A percentile compares a stretch with the other conserved stretches of the same genome.
phyloP scores from a whole-genome alignment of 108 stramenopile species.

The Schizochytrium sp. region DNA sequence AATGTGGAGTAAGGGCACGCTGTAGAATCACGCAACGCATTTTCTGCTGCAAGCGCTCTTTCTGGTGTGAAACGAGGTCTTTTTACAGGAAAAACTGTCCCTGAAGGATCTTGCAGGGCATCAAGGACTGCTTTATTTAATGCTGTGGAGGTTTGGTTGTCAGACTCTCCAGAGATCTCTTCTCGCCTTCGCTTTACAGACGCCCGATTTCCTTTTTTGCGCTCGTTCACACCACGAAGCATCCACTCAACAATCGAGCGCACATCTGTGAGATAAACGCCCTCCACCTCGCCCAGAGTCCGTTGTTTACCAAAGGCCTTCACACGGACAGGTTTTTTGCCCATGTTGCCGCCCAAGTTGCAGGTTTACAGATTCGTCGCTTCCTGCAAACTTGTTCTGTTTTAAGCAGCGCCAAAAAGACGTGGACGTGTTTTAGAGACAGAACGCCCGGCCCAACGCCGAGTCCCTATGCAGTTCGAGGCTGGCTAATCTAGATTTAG shows the following conservation, averaged over 20 bases:
- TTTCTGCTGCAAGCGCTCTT: neutral
- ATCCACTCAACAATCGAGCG: conserved; percentile 5
- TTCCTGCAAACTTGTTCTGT: too few species aligned
- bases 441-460: too few species aligned
- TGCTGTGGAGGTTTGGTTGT: neutral
- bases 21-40: neutral
- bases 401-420: too few species aligned
- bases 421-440: too few species aligned
- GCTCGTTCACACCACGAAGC: conserved; percentile 14
- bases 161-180: neutral
- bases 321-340: neutral
- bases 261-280: neutral
- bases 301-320: neutral
- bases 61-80: neutral
- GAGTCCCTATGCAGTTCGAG: too few species aligned
- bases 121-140: neutral
- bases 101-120: neutral
- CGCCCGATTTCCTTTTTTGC: conserved; percentile 11
- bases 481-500: too few species aligned
- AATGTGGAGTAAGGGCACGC: conserved; percentile 9
- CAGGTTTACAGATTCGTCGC: too few species aligned
- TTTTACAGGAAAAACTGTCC: neutral
- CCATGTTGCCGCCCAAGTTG: neutral
- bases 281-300: neutral
- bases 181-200: neutral